These are phyloP conservation scores for Macrocybe gigantea DNA, from an alignment of 768 basidiomycete genomes.

Conservation along the genomic window DNA sequence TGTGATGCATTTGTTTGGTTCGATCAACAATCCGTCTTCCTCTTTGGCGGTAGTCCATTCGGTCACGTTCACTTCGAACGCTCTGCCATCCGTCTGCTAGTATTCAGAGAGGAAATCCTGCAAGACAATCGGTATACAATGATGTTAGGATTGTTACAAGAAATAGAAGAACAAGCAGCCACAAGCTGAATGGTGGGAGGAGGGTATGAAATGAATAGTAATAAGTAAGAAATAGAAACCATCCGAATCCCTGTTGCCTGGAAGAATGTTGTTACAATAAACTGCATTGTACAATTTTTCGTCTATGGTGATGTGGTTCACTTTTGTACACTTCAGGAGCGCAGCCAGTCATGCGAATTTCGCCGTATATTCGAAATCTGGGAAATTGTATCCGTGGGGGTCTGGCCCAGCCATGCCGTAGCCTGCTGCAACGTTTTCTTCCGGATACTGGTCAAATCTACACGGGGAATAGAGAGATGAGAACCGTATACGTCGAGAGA, in stretches of 20 bases:
- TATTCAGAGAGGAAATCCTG: not conserved
- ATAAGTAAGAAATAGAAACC: no score
- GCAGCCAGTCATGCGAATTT: conserved; percentile 8
- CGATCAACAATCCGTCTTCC: conserved; percentile 12
- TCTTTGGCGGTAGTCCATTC: not conserved
- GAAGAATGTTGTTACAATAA: not conserved
- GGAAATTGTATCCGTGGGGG: conserved; percentile 63
- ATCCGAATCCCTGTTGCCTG: not conserved
- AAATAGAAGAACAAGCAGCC: not conserved
- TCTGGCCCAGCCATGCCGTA: conserved; percentile 60
- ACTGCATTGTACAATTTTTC: not conserved
- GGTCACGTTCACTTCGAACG: not conserved
- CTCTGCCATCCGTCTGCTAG: no score
- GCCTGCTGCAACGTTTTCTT: conserved; percentile 54
- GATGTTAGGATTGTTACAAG: not conserved
- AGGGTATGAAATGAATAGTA: not conserved
- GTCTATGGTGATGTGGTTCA: not conserved
- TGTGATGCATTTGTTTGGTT: conserved; percentile 38
- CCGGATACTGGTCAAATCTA: conserved; percentile 77
- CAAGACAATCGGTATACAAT: not conserved
- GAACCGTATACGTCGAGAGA: conserved; percentile 3
- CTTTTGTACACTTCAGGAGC: not conserved
- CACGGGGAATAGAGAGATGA: conserved; percentile 6
- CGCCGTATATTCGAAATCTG: conserved; percentile 71
- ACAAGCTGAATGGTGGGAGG: not conserved